Evolutionary conservation across 2,329 filamentous ascomycete genomes (phyloP).

Genomic region (Colletotrichum musae): DNA sequence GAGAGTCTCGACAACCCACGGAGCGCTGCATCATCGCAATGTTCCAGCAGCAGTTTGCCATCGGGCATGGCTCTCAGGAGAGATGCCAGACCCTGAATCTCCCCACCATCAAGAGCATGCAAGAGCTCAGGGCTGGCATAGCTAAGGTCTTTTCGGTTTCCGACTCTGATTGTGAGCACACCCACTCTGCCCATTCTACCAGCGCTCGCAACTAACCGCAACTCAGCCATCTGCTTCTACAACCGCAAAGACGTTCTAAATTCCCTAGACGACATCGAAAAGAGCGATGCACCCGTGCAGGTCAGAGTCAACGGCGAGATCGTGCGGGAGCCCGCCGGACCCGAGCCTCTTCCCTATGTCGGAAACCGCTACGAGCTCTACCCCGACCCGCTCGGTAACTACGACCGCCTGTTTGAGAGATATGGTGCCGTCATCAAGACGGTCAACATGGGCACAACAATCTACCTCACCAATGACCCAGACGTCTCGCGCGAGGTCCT

Average conservation of each 20-base stretch:
- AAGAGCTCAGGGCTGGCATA: slow-evolving; percentile 24
- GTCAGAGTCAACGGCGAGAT: slow-evolving; percentile 25
- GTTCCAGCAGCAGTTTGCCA: slow-evolving; percentile 28
- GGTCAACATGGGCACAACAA: slow-evolving; percentile 21
- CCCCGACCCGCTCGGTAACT: slow-evolving; percentile 27
- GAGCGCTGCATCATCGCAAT: neutral
- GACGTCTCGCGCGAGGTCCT: slow-evolving; percentile 24
- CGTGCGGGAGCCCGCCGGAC: slow-evolving; percentile 11
- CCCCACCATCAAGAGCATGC: slow-evolving; percentile 24
- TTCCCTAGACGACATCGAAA: slow-evolving; percentile 18
- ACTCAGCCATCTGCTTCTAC: slow-evolving; percentile 22
- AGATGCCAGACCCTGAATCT: slow-evolving; percentile 21
- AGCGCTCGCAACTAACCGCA: neutral
- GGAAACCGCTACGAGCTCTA: slow-evolving; percentile 32
- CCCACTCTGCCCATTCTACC: neutral
- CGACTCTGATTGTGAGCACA: slow-evolving; percentile 25
- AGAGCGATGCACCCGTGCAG: slow-evolving; percentile 17
- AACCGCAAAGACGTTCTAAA: slow-evolving; percentile 15
- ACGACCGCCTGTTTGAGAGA: slow-evolving; percentile 20
- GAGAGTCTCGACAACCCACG: too few relatives aligned
- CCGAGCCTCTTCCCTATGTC: slow-evolving; percentile 11
- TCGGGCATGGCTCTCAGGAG: slow-evolving; percentile 19
- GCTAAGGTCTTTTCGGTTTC: slow-evolving; percentile 17
- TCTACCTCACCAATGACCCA: slow-evolving; percentile 27
- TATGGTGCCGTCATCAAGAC: slow-evolving; percentile 27